Conservation (phyloP, 805 yeast genomes). For the Kodamaea nitidulidarum region DNA sequence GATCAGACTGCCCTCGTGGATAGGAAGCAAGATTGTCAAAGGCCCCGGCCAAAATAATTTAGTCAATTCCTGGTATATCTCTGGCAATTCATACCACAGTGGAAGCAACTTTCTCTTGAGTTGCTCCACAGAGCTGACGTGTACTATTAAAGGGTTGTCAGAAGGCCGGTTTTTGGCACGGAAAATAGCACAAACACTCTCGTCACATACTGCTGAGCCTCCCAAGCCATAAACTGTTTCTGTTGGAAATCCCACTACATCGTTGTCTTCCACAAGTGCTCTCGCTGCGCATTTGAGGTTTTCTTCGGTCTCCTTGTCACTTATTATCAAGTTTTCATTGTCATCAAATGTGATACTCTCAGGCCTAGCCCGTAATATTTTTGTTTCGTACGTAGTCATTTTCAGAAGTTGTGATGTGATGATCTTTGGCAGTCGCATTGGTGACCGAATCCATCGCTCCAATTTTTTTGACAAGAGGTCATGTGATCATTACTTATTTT, state of each 20-base stretch:
- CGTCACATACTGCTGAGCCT: constrained; percentile 74
- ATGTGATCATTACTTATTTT: neutral
- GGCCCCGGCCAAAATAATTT: constrained; percentile 95
- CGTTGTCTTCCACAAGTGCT: constrained; percentile 43
- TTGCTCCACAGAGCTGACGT: constrained; percentile 75
- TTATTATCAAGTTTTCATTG: constrained; percentile 35
- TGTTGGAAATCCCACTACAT: constrained; percentile 88
- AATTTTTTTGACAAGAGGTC: neutral
- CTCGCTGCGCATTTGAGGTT: constrained; percentile 58
- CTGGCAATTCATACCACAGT: constrained; percentile 53
- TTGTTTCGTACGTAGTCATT: constrained; percentile 20
- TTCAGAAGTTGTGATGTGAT: neutral
- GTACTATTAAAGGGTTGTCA: constrained; percentile 92
- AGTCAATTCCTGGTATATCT: constrained; percentile 59
- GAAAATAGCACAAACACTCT: constrained; percentile 72
- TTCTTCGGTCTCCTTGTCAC: constrained; percentile 48
- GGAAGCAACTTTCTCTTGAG: constrained; percentile 57
- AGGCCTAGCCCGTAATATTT: constrained; percentile 53
- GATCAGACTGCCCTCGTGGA: constrained; percentile 42
- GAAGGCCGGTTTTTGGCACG: constrained; percentile 90
- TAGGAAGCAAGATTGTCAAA: constrained; percentile 77
- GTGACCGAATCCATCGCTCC: constrained; percentile 3
- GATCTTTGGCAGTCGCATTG: constrained; percentile 4
- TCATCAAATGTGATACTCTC: constrained; percentile 46
- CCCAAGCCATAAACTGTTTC: constrained; percentile 97